Percentiles rank a stretch among this genome's conserved stretches.
Conservation (phyloP, 2,329 filamentous ascomycete genomes). For the Cryoendolithus antarcticus region DNA sequence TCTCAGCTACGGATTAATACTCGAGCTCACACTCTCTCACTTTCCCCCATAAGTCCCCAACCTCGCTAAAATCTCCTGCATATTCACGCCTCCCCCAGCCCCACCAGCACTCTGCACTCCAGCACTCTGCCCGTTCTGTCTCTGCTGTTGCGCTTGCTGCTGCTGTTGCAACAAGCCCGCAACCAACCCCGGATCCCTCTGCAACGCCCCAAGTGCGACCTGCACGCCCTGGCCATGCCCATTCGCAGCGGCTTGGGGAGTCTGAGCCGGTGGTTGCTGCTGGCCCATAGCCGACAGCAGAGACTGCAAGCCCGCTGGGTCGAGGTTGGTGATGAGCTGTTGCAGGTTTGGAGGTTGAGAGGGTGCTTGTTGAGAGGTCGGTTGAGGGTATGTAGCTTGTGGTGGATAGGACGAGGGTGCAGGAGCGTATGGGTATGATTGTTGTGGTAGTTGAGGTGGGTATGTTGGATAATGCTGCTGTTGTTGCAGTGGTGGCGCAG, state of each 20-base stretch:
- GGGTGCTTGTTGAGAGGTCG: neutral
- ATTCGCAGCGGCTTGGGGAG: constrained; percentile 16
- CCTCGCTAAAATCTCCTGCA: constrained; percentile 65
- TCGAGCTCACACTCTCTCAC: neutral
- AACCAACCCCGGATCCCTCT: constrained; percentile 14
- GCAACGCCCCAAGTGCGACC: constrained; percentile 14
- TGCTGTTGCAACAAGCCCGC: constrained; percentile 20
- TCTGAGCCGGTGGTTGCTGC: constrained; percentile 17
- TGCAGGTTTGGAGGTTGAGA: constrained; percentile 40
- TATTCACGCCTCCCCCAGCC: constrained; percentile 29
- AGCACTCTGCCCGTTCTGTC: too few relatives aligned
- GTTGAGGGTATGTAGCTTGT: neutral
- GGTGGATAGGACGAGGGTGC: constrained; percentile 9
- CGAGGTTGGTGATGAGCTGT: constrained; percentile 54
- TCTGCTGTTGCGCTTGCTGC: constrained; percentile 15
- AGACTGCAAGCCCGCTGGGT: constrained; percentile 56
- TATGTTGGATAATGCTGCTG: constrained; percentile 15
- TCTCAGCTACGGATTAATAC: too few relatives aligned
- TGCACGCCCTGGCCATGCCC: too few relatives aligned
- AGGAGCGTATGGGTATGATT: neutral
- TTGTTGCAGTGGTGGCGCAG: constrained; percentile 9
- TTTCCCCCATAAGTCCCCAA: constrained; percentile 36
- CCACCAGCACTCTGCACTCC: too few relatives aligned
- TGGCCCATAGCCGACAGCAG: constrained; percentile 49
- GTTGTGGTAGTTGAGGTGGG: neutral